These are phyloP conservation scores for Fusarium hostae DNA, from an alignment of 2,329 filamentous ascomycete genomes.

Conservation along the genomic window DNA sequence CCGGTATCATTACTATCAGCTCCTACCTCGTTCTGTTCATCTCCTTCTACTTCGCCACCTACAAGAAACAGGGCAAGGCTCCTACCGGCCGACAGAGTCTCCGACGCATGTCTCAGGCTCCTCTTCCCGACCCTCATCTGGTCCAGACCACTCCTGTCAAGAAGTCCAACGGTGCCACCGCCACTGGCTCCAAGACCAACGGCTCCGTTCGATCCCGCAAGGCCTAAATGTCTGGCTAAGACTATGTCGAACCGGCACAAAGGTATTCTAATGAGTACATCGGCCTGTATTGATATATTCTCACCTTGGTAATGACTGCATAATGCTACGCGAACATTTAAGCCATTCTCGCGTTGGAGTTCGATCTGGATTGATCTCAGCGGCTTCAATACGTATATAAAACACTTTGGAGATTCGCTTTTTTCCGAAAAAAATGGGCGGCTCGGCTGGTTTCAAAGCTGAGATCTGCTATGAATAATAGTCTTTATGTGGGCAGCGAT, in stretches of 20 bases:
- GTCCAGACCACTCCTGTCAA: conserved; percentile 59
- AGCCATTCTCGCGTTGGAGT: conserved; percentile 29
- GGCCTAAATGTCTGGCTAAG: conserved; percentile 55
- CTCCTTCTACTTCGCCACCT: conserved; percentile 97
- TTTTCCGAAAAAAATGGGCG: conserved; percentile 20
- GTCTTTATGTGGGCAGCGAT: conserved; percentile 45
- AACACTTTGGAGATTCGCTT: conserved; percentile 40
- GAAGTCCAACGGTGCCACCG: conserved; percentile 63
- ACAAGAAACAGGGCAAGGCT: conserved; percentile 86
- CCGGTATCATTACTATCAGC: conserved; percentile 90
- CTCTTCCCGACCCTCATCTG: conserved; percentile 82
- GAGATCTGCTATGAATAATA: conserved; percentile 38
- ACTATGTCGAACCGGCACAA: background rate
- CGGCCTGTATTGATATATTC: background rate
- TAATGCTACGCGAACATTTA: conserved; percentile 16
- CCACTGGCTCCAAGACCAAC: conserved; percentile 67
- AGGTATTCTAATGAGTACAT: background rate
- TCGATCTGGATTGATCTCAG: conserved; percentile 32
- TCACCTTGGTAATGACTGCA: conserved; percentile 14
- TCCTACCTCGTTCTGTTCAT: conserved; percentile 99
- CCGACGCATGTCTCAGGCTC: conserved; percentile 72
- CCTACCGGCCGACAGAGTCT: conserved; percentile 82
- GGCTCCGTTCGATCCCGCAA: conserved; percentile 76
- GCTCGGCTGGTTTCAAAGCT: conserved; percentile 28
- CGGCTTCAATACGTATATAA: conserved; percentile 43